Evolutionary conservation across 2,329 filamentous ascomycete genomes (phyloP), one percentile per base, ranked within the genome.

Genomic region (Diaporthe citriasiana): DNA sequence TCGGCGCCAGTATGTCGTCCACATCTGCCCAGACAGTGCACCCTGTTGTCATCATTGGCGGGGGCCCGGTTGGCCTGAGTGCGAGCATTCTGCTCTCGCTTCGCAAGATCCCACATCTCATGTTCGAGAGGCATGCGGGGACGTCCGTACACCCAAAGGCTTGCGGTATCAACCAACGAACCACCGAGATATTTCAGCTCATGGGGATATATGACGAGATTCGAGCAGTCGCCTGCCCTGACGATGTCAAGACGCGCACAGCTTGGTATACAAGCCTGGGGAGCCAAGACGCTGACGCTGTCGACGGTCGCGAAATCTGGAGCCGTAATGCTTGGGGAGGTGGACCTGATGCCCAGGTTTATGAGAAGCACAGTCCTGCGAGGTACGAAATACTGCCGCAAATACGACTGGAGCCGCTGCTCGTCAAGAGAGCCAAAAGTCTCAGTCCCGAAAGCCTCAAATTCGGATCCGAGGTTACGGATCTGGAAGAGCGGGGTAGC

Each of bases 381-480:
- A 65, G 71, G 51, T 83, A 83, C 75, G 74, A 74, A 27, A 79
- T 79, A 7, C 68, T 83, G 45, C 80, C 82, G 15, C 81, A 83
- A 72, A 82, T 84, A 19, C 78, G 81, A n/a, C 74, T 82, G 19
- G 82, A 84, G 75, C 82, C 82, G 22, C 78, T 83, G 42, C 74
- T 84, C 38, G 74, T 76, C 53, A 71, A 76, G 40, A 73, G 79
- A 35, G 82, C 82, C 13, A 59, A 74, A 40, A 78, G 81, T 70
- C 75, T 82, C 45, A 82, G 81, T 72, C 79, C 80, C 0, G 59
- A 74, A 2, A 80, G 78, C 0, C 75, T 83, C n/a, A 71, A 71
- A 30, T 82, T 80, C 68, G 59, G 72, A 4, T 74, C 77, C 17
- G 80, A 82, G 69, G 81, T 83, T 3, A 71, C 81, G 27, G 72